Evolutionary conservation across 2,329 filamentous ascomycete genomes (phyloP), one percentile per base, ranked within the genome.

Genomic region (Calonectria crousiana): DNA sequence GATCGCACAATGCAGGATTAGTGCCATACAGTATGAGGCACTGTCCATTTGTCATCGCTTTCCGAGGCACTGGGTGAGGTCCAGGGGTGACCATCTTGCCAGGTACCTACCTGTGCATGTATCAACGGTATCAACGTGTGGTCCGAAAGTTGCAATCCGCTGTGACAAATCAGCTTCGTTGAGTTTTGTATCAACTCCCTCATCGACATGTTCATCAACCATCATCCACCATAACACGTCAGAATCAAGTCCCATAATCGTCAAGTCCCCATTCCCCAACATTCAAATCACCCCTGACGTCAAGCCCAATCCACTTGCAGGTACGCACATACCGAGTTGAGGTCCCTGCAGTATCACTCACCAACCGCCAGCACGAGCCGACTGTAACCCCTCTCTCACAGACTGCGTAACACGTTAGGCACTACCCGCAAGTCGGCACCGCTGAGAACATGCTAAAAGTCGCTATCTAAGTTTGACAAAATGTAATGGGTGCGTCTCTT

Each of bases 221-320:
- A 66, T 41, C 69, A 77, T 58, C 58, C 36, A 60, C 53, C 64
- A 52, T 66, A 52, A 56, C 34, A 41, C 20, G 32, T 56, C 47
- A 73, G 28, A 75, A 66, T 13, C n/a, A 16, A 30, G 23, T 64
- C 30, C 65, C 65, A 30, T 67, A 52, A 69, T 68, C 71, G 67
- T 56, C 10, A 68, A 72, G 70, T 58, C 71, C 52, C 71, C 76
- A 73, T 69, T 76, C 77, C 78, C 75, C 77, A 79, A 79, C 78
- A 79, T 72, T 79, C 72, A 69, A 67, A 71, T 47, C 73, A 64
- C 28, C 69, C 75, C 77, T 75, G 66, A 79, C 67, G 74, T 80
- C 76, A 74, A 75, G 36, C 30, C 53, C 68, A 34, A 65, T 56
- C 60, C 66, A 67, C 62, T 47, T 65, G 64, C 67, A 64, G 44